Conservation (phyloP, 2,329 filamentous ascomycete species). For the Fusarium sp. region DNA sequence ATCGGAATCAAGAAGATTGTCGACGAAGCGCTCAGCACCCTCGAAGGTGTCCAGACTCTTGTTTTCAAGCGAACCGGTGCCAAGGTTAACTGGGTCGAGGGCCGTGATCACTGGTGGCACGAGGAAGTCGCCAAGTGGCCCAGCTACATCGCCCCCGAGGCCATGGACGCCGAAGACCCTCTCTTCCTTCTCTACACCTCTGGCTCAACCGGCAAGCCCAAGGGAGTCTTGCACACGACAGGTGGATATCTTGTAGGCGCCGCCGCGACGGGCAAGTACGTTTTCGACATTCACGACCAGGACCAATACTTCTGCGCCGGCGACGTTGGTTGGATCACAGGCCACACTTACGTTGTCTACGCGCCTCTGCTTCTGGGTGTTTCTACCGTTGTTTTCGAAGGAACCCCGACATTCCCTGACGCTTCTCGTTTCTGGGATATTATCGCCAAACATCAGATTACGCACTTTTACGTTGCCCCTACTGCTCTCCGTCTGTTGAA, state of each 20-base stretch:
- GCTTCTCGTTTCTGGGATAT: conserved; percentile 98
- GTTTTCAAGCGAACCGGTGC: conserved; percentile 92
- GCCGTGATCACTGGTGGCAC: conserved; percentile 94
- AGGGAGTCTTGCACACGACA: conserved; percentile 95
- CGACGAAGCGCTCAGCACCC: conserved; percentile 84
- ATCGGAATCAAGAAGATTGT: conserved; percentile 97
- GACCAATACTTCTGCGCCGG: conserved; percentile 95
- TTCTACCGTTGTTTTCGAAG: conserved; percentile 92
- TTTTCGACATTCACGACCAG: conserved; percentile 91
- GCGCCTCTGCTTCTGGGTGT: conserved; percentile 88
- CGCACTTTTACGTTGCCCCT: conserved; percentile 95
- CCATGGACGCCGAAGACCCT: conserved; percentile 89
- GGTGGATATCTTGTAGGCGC: conserved; percentile 89
- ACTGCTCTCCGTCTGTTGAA: conserved; percentile 90
- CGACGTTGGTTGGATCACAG: conserved; percentile 97
- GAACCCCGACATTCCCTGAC: conserved; percentile 91
- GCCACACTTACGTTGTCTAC: conserved; percentile 96
- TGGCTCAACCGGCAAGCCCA: conserved; percentile 94
- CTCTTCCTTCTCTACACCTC: conserved; percentile 96
- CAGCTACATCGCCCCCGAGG: conserved; percentile 83
- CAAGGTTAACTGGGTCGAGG: conserved; percentile 84
- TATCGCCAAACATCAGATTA: conserved; percentile 88
- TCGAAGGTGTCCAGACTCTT: conserved; percentile 83
- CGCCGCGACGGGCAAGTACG: conserved; percentile 91
- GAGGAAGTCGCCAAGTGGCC: conserved; percentile 95